Evolutionary conservation across 768 basidiomycete species (phyloP).

Genomic region (Tulasnella sp.): DNA sequence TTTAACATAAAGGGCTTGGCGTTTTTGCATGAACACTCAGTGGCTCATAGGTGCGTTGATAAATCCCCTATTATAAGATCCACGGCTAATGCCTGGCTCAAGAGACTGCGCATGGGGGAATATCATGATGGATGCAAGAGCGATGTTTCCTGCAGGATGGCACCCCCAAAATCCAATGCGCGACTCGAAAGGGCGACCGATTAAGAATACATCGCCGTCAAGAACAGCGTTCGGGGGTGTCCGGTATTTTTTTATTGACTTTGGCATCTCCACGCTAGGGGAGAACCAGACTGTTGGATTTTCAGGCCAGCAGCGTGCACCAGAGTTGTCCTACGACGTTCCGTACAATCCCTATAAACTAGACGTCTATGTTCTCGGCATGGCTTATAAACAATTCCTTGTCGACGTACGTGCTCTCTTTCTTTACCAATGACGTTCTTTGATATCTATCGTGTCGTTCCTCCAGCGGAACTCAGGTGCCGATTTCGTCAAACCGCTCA

Average conservation of each 20-base stretch:
- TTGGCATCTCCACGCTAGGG: constrained; percentile 4
- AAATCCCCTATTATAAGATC: not conserved
- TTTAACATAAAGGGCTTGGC: not conserved
- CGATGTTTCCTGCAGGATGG: constrained; percentile 7
- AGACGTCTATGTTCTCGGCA: constrained; percentile 7
- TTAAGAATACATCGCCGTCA: not conserved
- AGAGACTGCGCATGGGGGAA: constrained; percentile 12
- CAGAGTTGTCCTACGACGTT: not conserved
- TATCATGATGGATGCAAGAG: constrained; percentile 15
- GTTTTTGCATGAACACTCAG: constrained; percentile 13
- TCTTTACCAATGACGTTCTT: not conserved
- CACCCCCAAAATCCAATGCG: not conserved
- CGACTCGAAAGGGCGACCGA: not conserved
- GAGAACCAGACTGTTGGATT: not conserved
- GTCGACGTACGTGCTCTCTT: not conserved
- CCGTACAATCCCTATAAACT: constrained; percentile 12
- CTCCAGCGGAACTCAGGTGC: not conserved
- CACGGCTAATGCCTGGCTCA: not conserved
- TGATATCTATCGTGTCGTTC: not conserved
- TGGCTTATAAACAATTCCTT: not conserved
- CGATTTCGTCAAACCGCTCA: not conserved
- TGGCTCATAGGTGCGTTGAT: constrained; percentile 8
- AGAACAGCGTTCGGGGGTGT: not conserved
- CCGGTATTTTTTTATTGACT: constrained; percentile 10
- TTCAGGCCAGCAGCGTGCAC: constrained; percentile 6